Evolutionary conservation across 1,284 basidiomycete species (phyloP).

Genomic region (Macrocystidia cucumis): DNA sequence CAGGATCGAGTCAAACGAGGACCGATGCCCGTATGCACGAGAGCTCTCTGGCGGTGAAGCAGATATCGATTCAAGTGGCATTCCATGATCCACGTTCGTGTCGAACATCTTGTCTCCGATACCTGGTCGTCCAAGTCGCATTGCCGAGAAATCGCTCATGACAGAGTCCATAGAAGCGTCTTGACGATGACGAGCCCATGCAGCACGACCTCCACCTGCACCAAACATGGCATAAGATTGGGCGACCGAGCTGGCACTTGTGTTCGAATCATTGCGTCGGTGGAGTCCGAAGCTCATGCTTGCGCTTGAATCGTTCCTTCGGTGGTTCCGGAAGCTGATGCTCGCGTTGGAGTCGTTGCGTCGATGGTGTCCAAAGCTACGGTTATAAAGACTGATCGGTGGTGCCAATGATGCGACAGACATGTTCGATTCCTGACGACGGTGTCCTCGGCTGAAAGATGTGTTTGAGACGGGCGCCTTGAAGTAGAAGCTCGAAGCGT

Average conservation of each 20-base stretch:
- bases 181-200: slow-evolving; percentile 56
- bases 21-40: slow-evolving; percentile 19
- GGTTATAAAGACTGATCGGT: slow-evolving; percentile 66
- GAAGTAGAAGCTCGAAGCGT: slow-evolving; percentile 73
- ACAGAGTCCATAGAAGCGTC: slow-evolving; percentile 59
- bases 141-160: slow-evolving; percentile 54
- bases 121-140: slow-evolving; percentile 60
- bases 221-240: slow-evolving; percentile 46
- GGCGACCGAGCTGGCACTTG: slow-evolving; percentile 46
- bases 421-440: slow-evolving; percentile 35
- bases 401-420: slow-evolving; percentile 48
- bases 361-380: slow-evolving; percentile 31
- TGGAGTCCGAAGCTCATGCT: slow-evolving; percentile 33
- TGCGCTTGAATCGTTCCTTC: slow-evolving; percentile 42
- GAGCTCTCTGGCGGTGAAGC: slow-evolving; percentile 46
- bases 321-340: slow-evolving; percentile 31
- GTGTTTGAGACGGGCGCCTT: slow-evolving; percentile 25
- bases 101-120: slow-evolving; percentile 88
- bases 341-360: slow-evolving; percentile 46
- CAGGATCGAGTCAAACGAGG: slow-evolving; percentile 58
- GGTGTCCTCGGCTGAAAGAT: slow-evolving; percentile 34
- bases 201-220: slow-evolving; percentile 43
- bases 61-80: slow-evolving; percentile 58
- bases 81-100: slow-evolving; percentile 44
- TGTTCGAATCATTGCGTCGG: slow-evolving; percentile 42